These are phyloP conservation scores for Pseudonectria foliicola DNA, from an alignment of 2,329 filamentous ascomycete species.

Conservation along the genomic window DNA sequence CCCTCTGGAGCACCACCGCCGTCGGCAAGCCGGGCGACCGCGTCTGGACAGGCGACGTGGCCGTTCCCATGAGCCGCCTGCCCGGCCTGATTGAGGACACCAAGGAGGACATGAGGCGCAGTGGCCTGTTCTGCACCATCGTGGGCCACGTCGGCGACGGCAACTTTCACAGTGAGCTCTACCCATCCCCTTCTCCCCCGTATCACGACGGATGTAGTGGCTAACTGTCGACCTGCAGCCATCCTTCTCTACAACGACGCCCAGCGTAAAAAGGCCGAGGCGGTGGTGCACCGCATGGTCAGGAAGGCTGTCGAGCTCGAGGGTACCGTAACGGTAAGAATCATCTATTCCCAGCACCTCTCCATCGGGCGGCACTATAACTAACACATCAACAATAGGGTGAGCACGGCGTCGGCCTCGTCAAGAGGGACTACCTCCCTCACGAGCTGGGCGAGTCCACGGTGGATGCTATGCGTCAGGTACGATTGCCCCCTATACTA, in stretches of 20 bases:
- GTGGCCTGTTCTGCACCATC: constrained; percentile 41
- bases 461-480: constrained; percentile 77
- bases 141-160: constrained; percentile 72
- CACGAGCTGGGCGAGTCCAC: constrained; percentile 69
- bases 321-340: constrained; percentile 65
- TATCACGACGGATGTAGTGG: neutral
- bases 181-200: neutral
- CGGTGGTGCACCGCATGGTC: constrained; percentile 74
- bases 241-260: constrained; percentile 56
- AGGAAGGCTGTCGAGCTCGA: constrained; percentile 79
- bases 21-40: constrained; percentile 57
- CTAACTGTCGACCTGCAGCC: constrained; percentile 24
- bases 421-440: constrained; percentile 76
- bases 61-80: constrained; percentile 69
- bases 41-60: constrained; percentile 83
- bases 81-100: constrained; percentile 74
- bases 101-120: constrained; percentile 36
- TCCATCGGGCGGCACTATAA: too few species aligned
- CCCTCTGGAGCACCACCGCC: constrained; percentile 73
- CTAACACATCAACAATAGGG: constrained; percentile 37
- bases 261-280: constrained; percentile 60
- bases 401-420: constrained; percentile 76
- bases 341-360: too few species aligned
- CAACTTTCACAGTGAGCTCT: constrained; percentile 60
- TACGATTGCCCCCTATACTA: constrained; percentile 28